These are phyloP conservation scores for Plasmopara muralis DNA, from an alignment of 352 stramenopile genomes.

Conservation along the genomic window DNA sequence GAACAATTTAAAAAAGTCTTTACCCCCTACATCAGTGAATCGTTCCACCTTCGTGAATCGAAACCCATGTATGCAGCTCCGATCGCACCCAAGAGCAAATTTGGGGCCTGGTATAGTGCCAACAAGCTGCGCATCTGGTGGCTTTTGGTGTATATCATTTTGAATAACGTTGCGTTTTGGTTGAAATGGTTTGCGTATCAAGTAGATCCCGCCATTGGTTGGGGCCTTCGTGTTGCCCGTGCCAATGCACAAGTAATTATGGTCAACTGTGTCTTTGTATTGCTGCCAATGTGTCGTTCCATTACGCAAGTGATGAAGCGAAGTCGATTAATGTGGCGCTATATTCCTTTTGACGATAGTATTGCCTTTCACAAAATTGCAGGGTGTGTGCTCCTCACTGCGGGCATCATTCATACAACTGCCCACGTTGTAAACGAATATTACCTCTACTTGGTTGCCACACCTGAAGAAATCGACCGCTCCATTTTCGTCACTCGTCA, in stretches of 20 bases:
- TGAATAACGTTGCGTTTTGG: conserved; percentile 69
- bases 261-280: conserved; percentile 70
- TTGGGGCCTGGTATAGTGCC: conserved; percentile 56
- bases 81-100: conserved; percentile 42
- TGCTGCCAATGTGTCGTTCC: conserved; percentile 73
- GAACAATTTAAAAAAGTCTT: conserved; percentile 69
- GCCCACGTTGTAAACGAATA: conserved; percentile 70
- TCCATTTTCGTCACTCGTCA: conserved; percentile 57
- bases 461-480: conserved; percentile 42
- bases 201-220: conserved; percentile 67
- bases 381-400: conserved; percentile 47
- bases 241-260: conserved; percentile 70
- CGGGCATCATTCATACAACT: conserved; percentile 53
- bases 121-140: conserved; percentile 77
- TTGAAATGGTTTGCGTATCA: conserved; percentile 69
- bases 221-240: conserved; percentile 61
- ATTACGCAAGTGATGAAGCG: conserved; percentile 71
- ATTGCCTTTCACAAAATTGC: conserved; percentile 78
- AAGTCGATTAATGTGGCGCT: conserved; percentile 52
- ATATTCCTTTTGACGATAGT: conserved; percentile 75
- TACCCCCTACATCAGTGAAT: conserved; percentile 53
- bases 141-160: conserved; percentile 60
- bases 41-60: conserved; percentile 41
- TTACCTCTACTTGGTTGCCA: conserved; percentile 60
- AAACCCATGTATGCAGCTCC: conserved; percentile 27